Percentiles rank a stretch among this genome's conserved stretches.
Evolutionary conservation across 2,329 filamentous ascomycete genomes (phyloP).

Genomic region (Aspergillus sojae): DNA sequence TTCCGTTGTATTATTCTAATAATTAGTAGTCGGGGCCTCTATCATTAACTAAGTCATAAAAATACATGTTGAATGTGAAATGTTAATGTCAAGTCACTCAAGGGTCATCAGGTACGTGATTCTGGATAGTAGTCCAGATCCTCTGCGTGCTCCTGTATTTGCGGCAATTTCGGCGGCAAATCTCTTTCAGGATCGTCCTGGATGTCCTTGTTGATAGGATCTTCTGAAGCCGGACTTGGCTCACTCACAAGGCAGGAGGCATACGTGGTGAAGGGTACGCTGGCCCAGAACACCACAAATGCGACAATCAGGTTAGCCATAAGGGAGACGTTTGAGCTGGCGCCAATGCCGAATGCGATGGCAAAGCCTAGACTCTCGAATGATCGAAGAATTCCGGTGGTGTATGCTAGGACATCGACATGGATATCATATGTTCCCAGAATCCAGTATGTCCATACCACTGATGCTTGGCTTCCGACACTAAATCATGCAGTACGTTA

Average conservation of each 20-base stretch:
- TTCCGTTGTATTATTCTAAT: background rate
- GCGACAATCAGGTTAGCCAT: background rate
- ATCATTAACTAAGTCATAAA: background rate
- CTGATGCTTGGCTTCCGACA: background rate
- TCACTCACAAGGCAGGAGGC: background rate
- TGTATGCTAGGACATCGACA: background rate
- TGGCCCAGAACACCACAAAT: slow-evolving; percentile 1
- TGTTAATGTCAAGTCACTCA: background rate
- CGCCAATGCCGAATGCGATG: slow-evolving; percentile 1
- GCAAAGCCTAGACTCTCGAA: slow-evolving; percentile 1
- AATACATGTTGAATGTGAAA: background rate
- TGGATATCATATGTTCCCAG: slow-evolving; percentile 3
- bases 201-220: background rate
- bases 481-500: background rate
- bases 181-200: background rate
- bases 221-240: background rate
- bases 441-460: slow-evolving; percentile 4
- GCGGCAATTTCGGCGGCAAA: background rate
- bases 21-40: background rate
- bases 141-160: background rate
- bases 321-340: background rate
- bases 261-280: slow-evolving; percentile 1
- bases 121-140: background rate
- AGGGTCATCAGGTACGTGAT: background rate
- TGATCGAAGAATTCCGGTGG: background rate